Evolutionary conservation across 345 rosid genomes (phyloP).

Genomic region (Eucalyptus urophylla): DNA sequence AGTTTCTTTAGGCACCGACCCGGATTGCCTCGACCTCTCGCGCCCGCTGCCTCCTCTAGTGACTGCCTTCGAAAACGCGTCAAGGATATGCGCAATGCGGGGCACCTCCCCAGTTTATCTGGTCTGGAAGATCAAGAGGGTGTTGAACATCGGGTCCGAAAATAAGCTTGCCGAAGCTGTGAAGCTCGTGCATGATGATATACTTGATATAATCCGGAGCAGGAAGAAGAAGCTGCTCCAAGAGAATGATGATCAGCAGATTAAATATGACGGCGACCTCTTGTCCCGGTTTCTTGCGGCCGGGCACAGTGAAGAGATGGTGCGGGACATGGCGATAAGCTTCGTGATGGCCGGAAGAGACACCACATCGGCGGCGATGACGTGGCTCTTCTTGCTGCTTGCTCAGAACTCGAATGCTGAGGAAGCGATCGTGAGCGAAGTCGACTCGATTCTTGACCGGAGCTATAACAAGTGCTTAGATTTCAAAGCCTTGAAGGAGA

Average conservation of each 20-base stretch:
- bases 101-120: slow-evolving; percentile 32
- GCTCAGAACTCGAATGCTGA: slow-evolving; percentile 16
- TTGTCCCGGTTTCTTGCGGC: slow-evolving; percentile 33
- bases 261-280: slow-evolving; percentile 9
- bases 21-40: slow-evolving; percentile 30
- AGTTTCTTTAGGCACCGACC: slow-evolving; percentile 46
- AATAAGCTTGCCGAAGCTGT: slow-evolving; percentile 35
- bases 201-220: slow-evolving; percentile 20
- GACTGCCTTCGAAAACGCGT: slow-evolving; percentile 40
- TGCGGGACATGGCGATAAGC: slow-evolving; percentile 37
- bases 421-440: slow-evolving; percentile 9
- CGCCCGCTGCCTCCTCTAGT: slow-evolving; percentile 24
- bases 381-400: slow-evolving; percentile 52
- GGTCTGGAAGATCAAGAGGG: slow-evolving; percentile 59
- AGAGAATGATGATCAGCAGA: background rate
- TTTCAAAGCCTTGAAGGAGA: slow-evolving; percentile 33
- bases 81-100: slow-evolving; percentile 42
- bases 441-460: background rate
- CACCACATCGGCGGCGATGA: slow-evolving; percentile 31
- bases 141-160: slow-evolving; percentile 44
- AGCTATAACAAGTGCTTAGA: background rate
- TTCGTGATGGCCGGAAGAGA: slow-evolving; percentile 49
- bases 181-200: slow-evolving; percentile 12
- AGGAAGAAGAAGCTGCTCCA: slow-evolving; percentile 11
- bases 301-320: slow-evolving; percentile 30